phyloP scores from a whole-genome alignment of 2,329 filamentous ascomycete genomes.

The Cercospora brassicicola region DNA sequence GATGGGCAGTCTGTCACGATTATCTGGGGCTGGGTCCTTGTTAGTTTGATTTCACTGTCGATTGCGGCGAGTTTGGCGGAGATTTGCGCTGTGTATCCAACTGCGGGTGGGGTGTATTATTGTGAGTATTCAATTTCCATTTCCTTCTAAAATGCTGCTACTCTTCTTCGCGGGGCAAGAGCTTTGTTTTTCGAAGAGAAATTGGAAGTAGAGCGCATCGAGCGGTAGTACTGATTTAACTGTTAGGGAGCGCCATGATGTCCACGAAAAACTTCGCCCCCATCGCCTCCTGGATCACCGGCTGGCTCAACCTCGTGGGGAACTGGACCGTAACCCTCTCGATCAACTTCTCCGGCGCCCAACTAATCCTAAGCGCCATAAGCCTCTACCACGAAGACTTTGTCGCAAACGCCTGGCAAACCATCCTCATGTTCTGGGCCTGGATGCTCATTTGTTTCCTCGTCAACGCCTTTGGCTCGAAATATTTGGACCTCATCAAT shows the following conservation, averaged over 20 bases:
- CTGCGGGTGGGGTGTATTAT: slow-evolving; percentile 70
- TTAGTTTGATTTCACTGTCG: slow-evolving; percentile 62
- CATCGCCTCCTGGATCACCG: slow-evolving; percentile 67
- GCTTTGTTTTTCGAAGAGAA: too few relatives aligned
- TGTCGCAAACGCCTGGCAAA: slow-evolving; percentile 67
- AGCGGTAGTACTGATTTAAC: too few relatives aligned
- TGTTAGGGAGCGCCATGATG: slow-evolving; percentile 60
- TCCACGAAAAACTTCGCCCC: slow-evolving; percentile 64
- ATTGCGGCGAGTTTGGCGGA: slow-evolving; percentile 68
- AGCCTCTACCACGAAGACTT: slow-evolving; percentile 70
- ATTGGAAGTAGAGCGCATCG: too few relatives aligned
- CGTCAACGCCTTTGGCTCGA: slow-evolving; percentile 65
- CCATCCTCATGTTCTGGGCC: slow-evolving; percentile 70
- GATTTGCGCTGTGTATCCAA: slow-evolving; percentile 68
- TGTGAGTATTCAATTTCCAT: slow-evolving; percentile 23
- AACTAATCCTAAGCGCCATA: slow-evolving; percentile 67
- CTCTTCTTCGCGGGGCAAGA: not conserved
- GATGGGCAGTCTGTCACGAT: slow-evolving; percentile 70
- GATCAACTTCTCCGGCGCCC: slow-evolving; percentile 72
- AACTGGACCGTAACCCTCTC: slow-evolving; percentile 67
- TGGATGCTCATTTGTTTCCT: slow-evolving; percentile 65
- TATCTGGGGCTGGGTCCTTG: slow-evolving; percentile 68
- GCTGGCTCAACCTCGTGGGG: slow-evolving; percentile 70
- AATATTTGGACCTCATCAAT: slow-evolving; percentile 67
- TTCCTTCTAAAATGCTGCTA: not conserved